phyloP scores from a whole-genome alignment of 2,329 filamentous ascomycete species.

The Acrodontium crateriforme region DNA sequence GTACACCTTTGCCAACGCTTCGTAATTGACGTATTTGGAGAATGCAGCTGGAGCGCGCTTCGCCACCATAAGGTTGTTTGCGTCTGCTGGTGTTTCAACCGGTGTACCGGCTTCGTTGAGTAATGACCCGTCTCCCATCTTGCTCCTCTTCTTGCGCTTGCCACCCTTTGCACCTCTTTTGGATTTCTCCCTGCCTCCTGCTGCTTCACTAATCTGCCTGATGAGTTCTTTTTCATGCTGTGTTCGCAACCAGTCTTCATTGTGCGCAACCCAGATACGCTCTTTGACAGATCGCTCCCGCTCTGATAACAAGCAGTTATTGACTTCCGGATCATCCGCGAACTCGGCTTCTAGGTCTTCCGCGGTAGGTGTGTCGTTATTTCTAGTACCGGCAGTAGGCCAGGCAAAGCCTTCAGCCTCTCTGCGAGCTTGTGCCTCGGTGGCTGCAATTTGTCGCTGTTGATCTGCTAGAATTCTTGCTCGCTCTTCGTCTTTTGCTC shows the following conservation, averaged over 20 bases:
- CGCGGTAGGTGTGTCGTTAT: slow-evolving; percentile 36
- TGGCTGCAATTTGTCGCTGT: slow-evolving; percentile 20
- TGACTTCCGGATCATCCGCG: slow-evolving; percentile 75
- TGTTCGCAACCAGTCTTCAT: slow-evolving; percentile 80
- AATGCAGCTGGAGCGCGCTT: slow-evolving; percentile 28
- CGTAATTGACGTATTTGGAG: slow-evolving; percentile 34
- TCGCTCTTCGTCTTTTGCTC: slow-evolving; percentile 15
- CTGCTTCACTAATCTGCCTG: slow-evolving; percentile 47
- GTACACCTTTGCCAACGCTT: slow-evolving; percentile 29
- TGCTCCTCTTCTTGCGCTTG: slow-evolving; percentile 32
- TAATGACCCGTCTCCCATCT: slow-evolving; percentile 29
- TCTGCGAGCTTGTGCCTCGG: slow-evolving; percentile 37
- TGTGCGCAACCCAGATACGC: slow-evolving; percentile 84
- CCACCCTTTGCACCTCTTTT: slow-evolving; percentile 5
- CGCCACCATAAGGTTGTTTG: slow-evolving; percentile 31
- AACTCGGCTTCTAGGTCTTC: slow-evolving; percentile 51
- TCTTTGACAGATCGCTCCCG: slow-evolving; percentile 74
- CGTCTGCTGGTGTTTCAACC: slow-evolving; percentile 30
- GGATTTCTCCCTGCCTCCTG: slow-evolving; percentile 24
- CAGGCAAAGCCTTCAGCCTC: slow-evolving; percentile 32
- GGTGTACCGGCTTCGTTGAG: slow-evolving; percentile 28
- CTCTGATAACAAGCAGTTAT: slow-evolving; percentile 59
- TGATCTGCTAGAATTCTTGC: slow-evolving; percentile 16
- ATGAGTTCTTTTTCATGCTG: slow-evolving; percentile 75
- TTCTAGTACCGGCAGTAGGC: slow-evolving; percentile 23